Evolutionary conservation across 306 rosid species (phyloP), one percentile per base, ranked within the genome.

Genomic region (Cyamopsis tetragonoloba): DNA sequence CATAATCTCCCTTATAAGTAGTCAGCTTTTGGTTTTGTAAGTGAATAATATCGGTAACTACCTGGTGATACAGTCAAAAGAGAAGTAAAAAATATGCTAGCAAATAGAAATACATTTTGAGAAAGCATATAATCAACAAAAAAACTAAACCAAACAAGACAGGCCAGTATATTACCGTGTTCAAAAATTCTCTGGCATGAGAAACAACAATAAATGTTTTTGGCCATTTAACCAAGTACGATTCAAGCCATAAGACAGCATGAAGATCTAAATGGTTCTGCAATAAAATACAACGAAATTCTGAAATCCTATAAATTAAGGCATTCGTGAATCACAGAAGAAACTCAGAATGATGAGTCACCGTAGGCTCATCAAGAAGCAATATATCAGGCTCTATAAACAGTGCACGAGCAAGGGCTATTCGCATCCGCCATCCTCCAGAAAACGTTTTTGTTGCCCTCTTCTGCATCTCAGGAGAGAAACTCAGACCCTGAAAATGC

Each of bases 181-280:
- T 93, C 83, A 93, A 85, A 73, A 93, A 93, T 55, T 93, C 97
- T 76, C 99, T 90, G 71, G 99, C 99, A 78, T 90, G 99, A 79
- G 99, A 93, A 82, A 93, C 99, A 60, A 93, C 91, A 54, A 93
- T 90, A 64, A 91, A 83, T 43, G 99, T 90, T 71, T 93, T 93
- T 6, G 97, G 97, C 99, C 99, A 93, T 77, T 88, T 93, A 84
- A 82, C 86, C 73, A 93, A 77, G 86, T 93, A 90, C 1, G 90
- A 5, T 62, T 93, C 99, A 79, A 93, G 85, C 99, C 99, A 93
- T 54, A 93, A 83, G 77, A 93, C 99, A 51, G 99, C 99, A 67
- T 93, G 99, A 74, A 93, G 99, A 90, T 93, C 99, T 71, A 93
- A 97, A 93, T 93, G 99, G 70, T 93, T 93, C 99, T 93, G 95